phyloP scores from a whole-genome alignment of 768 basidiomycete genomes.

The Fomitopsis pulvina region DNA sequence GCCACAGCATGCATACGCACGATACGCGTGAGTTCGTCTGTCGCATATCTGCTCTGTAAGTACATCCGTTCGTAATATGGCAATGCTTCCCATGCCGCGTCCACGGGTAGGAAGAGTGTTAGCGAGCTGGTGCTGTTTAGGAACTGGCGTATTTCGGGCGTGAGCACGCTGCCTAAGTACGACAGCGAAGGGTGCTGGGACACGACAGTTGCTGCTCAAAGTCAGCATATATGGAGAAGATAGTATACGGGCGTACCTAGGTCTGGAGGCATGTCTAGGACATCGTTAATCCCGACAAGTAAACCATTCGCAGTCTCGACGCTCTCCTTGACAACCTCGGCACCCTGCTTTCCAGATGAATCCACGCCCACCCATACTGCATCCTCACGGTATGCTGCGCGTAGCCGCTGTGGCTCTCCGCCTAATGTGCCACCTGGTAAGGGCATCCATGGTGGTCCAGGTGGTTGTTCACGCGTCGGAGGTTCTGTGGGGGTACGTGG shows the following conservation, averaged over 20 bases:
- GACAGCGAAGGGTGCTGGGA: conserved; percentile 54
- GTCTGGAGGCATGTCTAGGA: conserved; percentile 69
- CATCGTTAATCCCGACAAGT: conserved; percentile 64
- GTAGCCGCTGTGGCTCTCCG: conserved; percentile 73
- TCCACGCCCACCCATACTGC: conserved; percentile 64
- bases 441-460: conserved; percentile 82
- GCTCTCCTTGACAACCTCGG: conserved; percentile 48
- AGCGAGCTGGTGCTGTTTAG: conserved; percentile 66
- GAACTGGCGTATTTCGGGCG: conserved; percentile 44
- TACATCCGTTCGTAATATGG: conserved; percentile 78
- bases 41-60: conserved; percentile 82
- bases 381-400: conserved; percentile 47
- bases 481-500: conserved; percentile 54
- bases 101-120: conserved; percentile 84
- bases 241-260: conserved; percentile 41
- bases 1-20: conserved; percentile 72
- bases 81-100: conserved; percentile 78
- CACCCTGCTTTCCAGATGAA: conserved; percentile 72
- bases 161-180: conserved; percentile 71
- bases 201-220: conserved; percentile 50
- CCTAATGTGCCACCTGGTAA: conserved; percentile 77
- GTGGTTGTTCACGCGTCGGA: conserved; percentile 64
- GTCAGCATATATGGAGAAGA: neutral
- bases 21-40: conserved; percentile 72
- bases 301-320: conserved; percentile 69